Percentiles rank a stretch among this genome's conserved stretches.
These are phyloP conservation scores for Phialocephala subalpina DNA, from an alignment of 2,329 filamentous ascomycete genomes.

Conservation along the genomic window DNA sequence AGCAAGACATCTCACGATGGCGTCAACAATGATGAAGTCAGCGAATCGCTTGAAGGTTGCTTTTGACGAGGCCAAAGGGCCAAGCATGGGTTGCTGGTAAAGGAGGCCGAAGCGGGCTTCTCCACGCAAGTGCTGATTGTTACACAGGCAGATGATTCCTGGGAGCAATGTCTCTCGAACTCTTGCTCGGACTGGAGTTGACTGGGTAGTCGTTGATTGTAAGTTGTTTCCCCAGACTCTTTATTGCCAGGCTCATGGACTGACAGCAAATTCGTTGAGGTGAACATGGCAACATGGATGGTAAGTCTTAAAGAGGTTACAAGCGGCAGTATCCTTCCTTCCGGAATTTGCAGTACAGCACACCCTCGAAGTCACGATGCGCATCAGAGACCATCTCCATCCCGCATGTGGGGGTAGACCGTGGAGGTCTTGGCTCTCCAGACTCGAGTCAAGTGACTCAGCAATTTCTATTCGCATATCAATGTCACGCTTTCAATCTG, in stretches of 20 bases:
- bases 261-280: slow-evolving; percentile 14
- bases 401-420: background rate
- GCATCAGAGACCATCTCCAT: background rate
- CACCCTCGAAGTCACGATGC: slow-evolving; percentile 4
- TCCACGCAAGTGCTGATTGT: background rate
- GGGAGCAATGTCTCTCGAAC: slow-evolving; percentile 65
- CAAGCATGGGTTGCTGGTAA: slow-evolving; percentile 62
- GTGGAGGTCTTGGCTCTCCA: background rate
- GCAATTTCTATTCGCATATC: slow-evolving; percentile 1
- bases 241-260: background rate
- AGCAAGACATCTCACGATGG: slow-evolving; percentile 30
- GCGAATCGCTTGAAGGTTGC: slow-evolving; percentile 58
- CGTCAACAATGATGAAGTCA: slow-evolving; percentile 36
- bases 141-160: slow-evolving; percentile 63
- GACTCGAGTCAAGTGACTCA: background rate
- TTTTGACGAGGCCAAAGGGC: slow-evolving; percentile 53
- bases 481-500: background rate
- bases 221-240: slow-evolving; percentile 41
- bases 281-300: slow-evolving; percentile 61
- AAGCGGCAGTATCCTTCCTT: background rate
- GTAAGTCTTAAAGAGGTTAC: slow-evolving; percentile 41
- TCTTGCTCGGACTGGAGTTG: slow-evolving; percentile 68
- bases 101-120: background rate
- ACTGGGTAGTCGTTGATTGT: slow-evolving; percentile 67
- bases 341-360: background rate